These are phyloP conservation scores for Papiliotrema fonsecae DNA, from an alignment of 1,284 basidiomycete genomes.

Conservation along the genomic window DNA sequence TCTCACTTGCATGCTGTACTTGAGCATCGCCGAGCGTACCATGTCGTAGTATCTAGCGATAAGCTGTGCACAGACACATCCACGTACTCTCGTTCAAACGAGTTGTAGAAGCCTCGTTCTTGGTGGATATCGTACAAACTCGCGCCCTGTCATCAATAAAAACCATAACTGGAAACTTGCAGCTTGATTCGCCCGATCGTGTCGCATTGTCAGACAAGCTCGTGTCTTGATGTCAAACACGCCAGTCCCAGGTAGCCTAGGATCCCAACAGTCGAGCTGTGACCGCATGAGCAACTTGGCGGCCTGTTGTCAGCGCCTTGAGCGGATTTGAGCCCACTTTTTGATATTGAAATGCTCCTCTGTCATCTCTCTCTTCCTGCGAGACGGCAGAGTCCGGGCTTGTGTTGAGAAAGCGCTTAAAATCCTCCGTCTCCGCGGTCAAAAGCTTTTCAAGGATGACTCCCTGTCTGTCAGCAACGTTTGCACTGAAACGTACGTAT, in stretches of 20 bases:
- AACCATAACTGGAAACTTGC: slow-evolving; percentile 47
- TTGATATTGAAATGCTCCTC: slow-evolving; percentile 76
- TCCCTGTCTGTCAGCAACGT: slow-evolving; percentile 54
- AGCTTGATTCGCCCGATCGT: slow-evolving; percentile 80
- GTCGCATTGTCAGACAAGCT: slow-evolving; percentile 75
- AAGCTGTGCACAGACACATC: background rate
- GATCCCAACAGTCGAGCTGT: slow-evolving; percentile 84
- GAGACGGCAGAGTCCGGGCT: slow-evolving; percentile 44
- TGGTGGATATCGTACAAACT: slow-evolving; percentile 68
- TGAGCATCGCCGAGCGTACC: slow-evolving; percentile 86
- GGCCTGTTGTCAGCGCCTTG: slow-evolving; percentile 51
- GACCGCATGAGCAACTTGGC: slow-evolving; percentile 84
- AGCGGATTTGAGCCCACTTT: slow-evolving; percentile 61
- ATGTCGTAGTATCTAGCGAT: slow-evolving; percentile 69
- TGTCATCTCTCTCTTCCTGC: slow-evolving; percentile 46
- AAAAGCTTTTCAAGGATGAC: slow-evolving; percentile 85
- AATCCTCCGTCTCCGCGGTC: slow-evolving; percentile 63
- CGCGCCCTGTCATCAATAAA: slow-evolving; percentile 43
- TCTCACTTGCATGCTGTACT: slow-evolving; percentile 93
- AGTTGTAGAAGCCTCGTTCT: slow-evolving; percentile 60
- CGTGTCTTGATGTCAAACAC: slow-evolving; percentile 97
- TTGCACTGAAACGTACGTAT: slow-evolving; percentile 55
- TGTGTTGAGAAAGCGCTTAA: slow-evolving; percentile 59
- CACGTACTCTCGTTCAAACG: slow-evolving; percentile 70
- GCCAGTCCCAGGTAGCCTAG: slow-evolving; percentile 75